phyloP scores from a whole-genome alignment of 306 rosid genomes.

The Pueraria montana region DNA sequence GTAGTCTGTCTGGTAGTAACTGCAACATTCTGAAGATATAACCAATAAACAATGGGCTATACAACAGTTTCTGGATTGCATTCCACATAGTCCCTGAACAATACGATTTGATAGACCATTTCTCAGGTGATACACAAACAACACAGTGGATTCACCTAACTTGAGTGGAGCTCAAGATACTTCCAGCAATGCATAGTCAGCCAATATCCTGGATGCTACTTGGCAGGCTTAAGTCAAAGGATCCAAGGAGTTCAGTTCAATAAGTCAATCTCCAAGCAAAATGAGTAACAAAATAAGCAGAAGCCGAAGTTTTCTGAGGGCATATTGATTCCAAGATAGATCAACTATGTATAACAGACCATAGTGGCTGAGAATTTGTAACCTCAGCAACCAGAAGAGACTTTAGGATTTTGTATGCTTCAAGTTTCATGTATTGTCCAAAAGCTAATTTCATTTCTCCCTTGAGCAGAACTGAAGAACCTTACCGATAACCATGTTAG shows the following conservation, averaged over 20 bases:
- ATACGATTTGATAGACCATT: constrained; percentile 41
- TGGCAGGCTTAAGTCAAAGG: constrained; percentile 29
- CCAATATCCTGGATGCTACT: constrained; percentile 6
- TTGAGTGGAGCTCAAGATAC: constrained; percentile 26
- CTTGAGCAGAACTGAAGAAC: constrained; percentile 29
- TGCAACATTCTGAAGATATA: constrained; percentile 36
- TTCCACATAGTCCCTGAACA: constrained; percentile 22
- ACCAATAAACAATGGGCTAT: constrained; percentile 19
- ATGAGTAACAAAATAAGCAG: neutral
- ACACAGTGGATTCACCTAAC: neutral
- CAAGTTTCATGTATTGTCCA: constrained; percentile 43
- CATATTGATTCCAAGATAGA: constrained; percentile 43
- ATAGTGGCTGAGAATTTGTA: constrained; percentile 19
- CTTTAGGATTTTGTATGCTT: constrained; percentile 32
- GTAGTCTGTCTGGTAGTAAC: constrained; percentile 28
- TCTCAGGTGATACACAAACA: constrained; percentile 21
- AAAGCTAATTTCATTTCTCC: constrained; percentile 45
- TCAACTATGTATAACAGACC: constrained; percentile 29
- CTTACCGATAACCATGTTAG: constrained; percentile 26
- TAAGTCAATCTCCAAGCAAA: constrained; percentile 47
- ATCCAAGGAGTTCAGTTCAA: constrained; percentile 36
- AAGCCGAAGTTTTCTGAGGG: constrained; percentile 2
- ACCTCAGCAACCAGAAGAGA: constrained; percentile 40
- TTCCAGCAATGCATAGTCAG: constrained; percentile 14
- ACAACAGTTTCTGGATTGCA: constrained; percentile 1